A percentile compares a stretch with the other conserved stretches of the same genome.
phyloP scores from a whole-genome alignment of 2,329 filamentous ascomycete genomes.

The Sphaceloma murrayae region DNA sequence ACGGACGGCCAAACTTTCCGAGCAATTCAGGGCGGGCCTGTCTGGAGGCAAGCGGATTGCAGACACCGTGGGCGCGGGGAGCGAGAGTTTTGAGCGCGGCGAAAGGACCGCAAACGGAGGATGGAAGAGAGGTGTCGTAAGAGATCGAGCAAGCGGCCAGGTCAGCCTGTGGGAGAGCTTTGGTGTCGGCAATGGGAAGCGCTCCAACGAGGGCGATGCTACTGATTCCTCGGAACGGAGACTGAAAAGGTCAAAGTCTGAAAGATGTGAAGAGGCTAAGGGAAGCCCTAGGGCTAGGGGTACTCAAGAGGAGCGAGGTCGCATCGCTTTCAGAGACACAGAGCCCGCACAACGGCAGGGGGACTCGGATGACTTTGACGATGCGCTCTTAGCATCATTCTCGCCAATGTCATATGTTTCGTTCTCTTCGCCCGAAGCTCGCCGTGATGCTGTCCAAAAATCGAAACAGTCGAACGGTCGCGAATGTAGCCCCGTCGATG shows the following conservation, averaged over 20 bases:
- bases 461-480: no score
- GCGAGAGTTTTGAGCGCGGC: constrained; percentile 45
- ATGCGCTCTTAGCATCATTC: constrained; percentile 8
- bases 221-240: no score
- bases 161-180: constrained; percentile 32
- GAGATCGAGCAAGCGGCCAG: constrained; percentile 40
- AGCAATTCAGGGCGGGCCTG: constrained; percentile 55
- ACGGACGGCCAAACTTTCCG: constrained; percentile 57
- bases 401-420: constrained; percentile 2
- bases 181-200: constrained; percentile 21
- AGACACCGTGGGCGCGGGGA: constrained; percentile 57
- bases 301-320: background rate
- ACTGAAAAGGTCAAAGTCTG: background rate
- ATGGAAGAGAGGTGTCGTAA: constrained; percentile 40
- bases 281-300: background rate
- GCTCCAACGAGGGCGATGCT: constrained; percentile 20
- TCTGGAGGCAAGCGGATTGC: constrained; percentile 49
- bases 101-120: constrained; percentile 44
- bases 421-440: background rate
- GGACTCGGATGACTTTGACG: constrained; percentile 3
- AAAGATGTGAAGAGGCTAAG: background rate
- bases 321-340: background rate
- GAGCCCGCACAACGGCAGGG: no score
- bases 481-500: no score
- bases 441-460: no score